These are phyloP conservation scores for Metarhizium robertsii DNA, from an alignment of 2,329 filamentous ascomycete species.

Conservation along the genomic window DNA sequence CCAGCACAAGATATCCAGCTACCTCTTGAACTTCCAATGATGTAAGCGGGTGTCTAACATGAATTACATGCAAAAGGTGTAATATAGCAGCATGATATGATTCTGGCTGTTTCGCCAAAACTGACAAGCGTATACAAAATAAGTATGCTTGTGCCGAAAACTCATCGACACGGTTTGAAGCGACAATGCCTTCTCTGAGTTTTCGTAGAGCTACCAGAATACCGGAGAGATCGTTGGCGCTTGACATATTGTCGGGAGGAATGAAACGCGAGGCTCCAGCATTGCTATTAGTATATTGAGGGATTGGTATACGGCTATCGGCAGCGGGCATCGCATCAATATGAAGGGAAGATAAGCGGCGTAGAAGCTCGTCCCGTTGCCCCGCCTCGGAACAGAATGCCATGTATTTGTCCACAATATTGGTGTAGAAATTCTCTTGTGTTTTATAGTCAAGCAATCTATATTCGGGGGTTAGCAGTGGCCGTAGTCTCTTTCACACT, in stretches of 20 bases:
- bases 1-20: constrained; percentile 71
- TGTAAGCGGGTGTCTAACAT: constrained; percentile 58
- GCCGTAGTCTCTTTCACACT: not conserved
- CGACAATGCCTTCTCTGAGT: constrained; percentile 80
- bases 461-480: not conserved
- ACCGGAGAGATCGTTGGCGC: constrained; percentile 57
- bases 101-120: constrained; percentile 73
- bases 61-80: constrained; percentile 65
- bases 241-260: constrained; percentile 16
- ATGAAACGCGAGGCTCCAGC: constrained; percentile 1
- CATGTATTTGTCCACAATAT: constrained; percentile 83
- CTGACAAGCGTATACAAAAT: constrained; percentile 78
- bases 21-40: constrained; percentile 69
- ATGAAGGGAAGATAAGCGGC: constrained; percentile 60
- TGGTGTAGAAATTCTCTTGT: constrained; percentile 79
- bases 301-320: not conserved
- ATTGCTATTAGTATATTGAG: not conserved
- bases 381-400: constrained; percentile 71
- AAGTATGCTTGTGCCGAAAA: constrained; percentile 88
- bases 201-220: constrained; percentile 83
- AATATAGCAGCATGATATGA: constrained; percentile 84
- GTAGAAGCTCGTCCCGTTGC: constrained; percentile 62
- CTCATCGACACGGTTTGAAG: constrained; percentile 62
- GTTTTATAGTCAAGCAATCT: constrained; percentile 66
- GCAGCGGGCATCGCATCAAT: constrained; percentile 1